Conservation (phyloP, 148 eudicot genomes). For the Nepenthes mirabilis region DNA sequence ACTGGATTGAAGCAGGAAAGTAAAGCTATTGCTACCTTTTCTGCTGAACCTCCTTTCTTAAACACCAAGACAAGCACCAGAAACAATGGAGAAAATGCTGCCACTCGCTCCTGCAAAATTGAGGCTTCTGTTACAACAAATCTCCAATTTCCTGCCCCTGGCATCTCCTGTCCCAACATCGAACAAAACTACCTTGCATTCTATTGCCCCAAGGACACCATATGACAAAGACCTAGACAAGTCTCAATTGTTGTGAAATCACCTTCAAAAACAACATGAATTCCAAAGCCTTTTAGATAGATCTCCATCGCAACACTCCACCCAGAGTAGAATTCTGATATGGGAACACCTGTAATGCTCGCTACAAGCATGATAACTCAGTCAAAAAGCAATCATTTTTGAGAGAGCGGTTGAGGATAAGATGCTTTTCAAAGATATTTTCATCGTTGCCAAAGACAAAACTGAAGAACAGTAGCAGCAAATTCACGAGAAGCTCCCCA, state of each 20-base stretch:
- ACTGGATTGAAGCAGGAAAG: conserved; percentile 62
- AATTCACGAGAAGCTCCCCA: conserved; percentile 83
- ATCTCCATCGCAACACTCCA: conserved; percentile 54
- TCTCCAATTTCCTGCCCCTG: conserved; percentile 48
- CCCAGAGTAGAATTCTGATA: conserved; percentile 21
- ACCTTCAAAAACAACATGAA: conserved; percentile 19
- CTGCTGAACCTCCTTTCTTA: conserved; percentile 23
- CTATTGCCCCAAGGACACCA: conserved; percentile 16
- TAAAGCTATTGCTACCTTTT: conserved; percentile 42
- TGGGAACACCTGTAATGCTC: conserved; percentile 23
- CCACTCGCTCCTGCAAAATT: conserved; percentile 56
- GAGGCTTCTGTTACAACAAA: conserved; percentile 62
- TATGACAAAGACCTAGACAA: conserved; percentile 52
- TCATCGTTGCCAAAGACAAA: conserved; percentile 35
- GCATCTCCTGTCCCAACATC: conserved; percentile 25
- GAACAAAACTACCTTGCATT: conserved; percentile 25
- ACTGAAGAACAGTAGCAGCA: conserved; percentile 33
- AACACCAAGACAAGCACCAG: conserved; percentile 29
- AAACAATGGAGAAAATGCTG: conserved; percentile 43
- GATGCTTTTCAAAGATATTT: conserved; percentile 50
- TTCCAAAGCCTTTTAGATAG: conserved; percentile 45
- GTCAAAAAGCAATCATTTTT: conserved; percentile 46
- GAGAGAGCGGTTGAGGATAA: conserved; percentile 54
- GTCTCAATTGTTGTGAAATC: conserved; percentile 53
- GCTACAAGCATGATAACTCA: conserved; percentile 24